phyloP scores from a whole-genome alignment of 352 stramenopile species.

The Peronospora farinosa region DNA sequence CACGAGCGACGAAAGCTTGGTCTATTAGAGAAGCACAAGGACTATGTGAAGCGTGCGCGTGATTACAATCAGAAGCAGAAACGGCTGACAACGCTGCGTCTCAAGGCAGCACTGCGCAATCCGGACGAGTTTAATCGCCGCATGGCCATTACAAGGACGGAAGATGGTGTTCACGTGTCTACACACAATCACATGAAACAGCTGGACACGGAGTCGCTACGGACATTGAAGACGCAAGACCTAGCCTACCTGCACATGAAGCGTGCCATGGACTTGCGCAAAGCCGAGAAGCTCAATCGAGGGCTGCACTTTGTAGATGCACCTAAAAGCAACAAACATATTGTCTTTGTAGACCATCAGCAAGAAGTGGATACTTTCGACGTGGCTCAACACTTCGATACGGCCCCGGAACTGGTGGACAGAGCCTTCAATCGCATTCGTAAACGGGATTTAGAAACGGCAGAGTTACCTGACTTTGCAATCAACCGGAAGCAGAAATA shows the following conservation, averaged over 20 bases:
- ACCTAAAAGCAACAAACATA: conserved; percentile 87
- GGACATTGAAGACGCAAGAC: conserved; percentile 95
- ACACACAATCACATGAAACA: conserved; percentile 60
- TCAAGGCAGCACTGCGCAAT: conserved; percentile 94
- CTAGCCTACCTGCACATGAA: conserved; percentile 91
- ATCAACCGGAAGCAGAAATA: conserved; percentile 39
- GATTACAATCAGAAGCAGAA: conserved; percentile 95
- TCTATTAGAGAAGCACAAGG: conserved; percentile 98
- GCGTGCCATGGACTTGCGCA: conserved; percentile 64
- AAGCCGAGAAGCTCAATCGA: conserved; percentile 69
- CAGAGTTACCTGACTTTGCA: conserved; percentile 29
- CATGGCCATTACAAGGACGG: conserved; percentile 88
- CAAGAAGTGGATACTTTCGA: conserved; percentile 84
- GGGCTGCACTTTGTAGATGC: conserved; percentile 77
- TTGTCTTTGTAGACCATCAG: conserved; percentile 89
- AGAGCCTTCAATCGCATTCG: conserved; percentile 71
- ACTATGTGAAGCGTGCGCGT: conserved; percentile 94
- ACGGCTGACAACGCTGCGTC: conserved; percentile 79
- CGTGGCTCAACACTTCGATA: conserved; percentile 89
- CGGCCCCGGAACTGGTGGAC: conserved; percentile 59
- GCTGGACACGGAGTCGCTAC: conserved; percentile 74
- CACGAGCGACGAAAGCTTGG: conserved; percentile 86
- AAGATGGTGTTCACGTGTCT: conserved; percentile 70
- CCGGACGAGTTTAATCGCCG: conserved; percentile 99
- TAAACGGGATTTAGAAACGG: conserved; percentile 48